Conservation (phyloP, 2,329 filamentous ascomycete species). For the Tolypocladium cylindrosporum region DNA sequence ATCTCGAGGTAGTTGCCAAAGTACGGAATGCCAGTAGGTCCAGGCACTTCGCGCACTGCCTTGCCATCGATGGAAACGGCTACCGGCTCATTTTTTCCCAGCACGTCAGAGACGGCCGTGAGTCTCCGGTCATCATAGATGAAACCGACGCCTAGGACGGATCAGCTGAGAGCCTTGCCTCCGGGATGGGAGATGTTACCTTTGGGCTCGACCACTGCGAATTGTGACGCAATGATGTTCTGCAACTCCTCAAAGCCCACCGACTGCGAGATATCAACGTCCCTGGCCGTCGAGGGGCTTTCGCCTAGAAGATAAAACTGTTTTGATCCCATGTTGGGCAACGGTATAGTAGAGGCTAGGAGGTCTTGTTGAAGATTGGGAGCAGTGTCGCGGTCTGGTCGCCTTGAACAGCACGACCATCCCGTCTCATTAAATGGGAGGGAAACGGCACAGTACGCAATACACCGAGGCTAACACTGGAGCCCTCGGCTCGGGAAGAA, state of each 20-base stretch:
- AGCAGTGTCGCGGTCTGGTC: neutral
- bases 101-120: conserved; percentile 22
- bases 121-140: conserved; percentile 19
- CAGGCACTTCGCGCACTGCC: conserved; percentile 37
- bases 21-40: conserved; percentile 35
- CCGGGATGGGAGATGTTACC: conserved; percentile 14
- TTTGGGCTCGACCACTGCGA: conserved; percentile 30
- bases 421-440: neutral
- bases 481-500: neutral
- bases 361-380: neutral
- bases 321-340: conserved; percentile 21
- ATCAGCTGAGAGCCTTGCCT: neutral
- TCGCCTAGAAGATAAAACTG: conserved; percentile 33
- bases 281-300: conserved; percentile 20
- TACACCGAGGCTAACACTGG: neutral
- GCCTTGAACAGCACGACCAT: neutral
- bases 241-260: conserved; percentile 26
- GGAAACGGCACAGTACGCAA: neutral
- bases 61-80: conserved; percentile 39
- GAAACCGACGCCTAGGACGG: conserved; percentile 25
- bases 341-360: neutral
- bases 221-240: conserved; percentile 29
- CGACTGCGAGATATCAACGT: conserved; percentile 24
- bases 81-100: conserved; percentile 21
- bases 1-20: conserved; percentile 45